Evolutionary conservation across 1,284 basidiomycete species (phyloP).

Genomic region (Austroboletus rostrupii): DNA sequence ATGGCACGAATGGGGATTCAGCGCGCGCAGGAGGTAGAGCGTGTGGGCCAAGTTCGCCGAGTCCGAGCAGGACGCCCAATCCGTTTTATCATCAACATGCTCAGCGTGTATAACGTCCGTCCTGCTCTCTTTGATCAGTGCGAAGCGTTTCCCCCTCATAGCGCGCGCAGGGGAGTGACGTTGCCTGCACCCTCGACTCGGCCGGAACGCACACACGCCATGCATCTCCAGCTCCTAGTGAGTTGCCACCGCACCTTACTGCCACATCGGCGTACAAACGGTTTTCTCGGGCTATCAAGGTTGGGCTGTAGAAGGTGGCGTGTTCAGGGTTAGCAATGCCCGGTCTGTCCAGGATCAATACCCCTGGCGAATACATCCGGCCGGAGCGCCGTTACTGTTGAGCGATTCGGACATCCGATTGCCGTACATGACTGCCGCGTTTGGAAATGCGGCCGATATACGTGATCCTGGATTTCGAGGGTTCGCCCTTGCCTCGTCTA

Average conservation of each 20-base stretch:
- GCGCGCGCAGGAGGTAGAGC: constrained; percentile 10
- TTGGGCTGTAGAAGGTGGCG: constrained; percentile 21
- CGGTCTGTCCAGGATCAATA: constrained; percentile 2
- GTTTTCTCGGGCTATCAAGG: constrained; percentile 19
- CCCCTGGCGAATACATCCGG: constrained; percentile 16
- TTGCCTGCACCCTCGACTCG: constrained; percentile 19
- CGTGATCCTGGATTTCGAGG: constrained; percentile 8
- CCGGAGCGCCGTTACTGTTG: constrained; percentile 10
- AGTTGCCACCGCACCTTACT: constrained; percentile 24
- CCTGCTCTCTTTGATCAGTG: constrained; percentile 23
- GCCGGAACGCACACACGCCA: constrained; percentile 9
- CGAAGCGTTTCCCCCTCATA: constrained; percentile 26
- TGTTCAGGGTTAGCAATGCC: constrained; percentile 17
- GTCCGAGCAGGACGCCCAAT: constrained; percentile 14
- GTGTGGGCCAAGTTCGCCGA: constrained; percentile 25
- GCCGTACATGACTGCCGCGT: constrained; percentile 2
- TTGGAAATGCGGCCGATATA: constrained; percentile 12
- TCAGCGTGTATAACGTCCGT: constrained; percentile 27
- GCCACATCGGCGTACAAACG: constrained; percentile 17
- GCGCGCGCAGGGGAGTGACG: constrained; percentile 17
- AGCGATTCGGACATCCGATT: constrained; percentile 6
- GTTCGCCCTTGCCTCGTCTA: constrained; percentile 10
- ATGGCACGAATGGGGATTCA: constrained; percentile 29
- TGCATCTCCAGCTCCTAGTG: constrained; percentile 13
- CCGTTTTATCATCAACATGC: constrained; percentile 20